phyloP scores from a whole-genome alignment of 352 stramenopile species.

The Hyaloperonospora arabidopsidis region DNA sequence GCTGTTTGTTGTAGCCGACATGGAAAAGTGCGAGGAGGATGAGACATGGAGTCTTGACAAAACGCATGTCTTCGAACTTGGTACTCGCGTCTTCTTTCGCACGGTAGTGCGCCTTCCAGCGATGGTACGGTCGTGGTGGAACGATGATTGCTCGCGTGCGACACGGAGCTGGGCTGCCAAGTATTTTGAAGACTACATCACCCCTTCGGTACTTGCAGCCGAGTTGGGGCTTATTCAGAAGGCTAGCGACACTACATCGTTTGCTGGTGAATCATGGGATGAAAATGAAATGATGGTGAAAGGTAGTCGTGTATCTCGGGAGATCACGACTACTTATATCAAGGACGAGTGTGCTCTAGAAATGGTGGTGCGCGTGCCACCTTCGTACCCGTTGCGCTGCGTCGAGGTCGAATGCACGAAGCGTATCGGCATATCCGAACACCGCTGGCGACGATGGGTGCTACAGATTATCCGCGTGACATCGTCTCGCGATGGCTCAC shows the following conservation, averaged over 20 bases:
- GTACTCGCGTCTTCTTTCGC: conserved; percentile 68
- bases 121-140: conserved; percentile 87
- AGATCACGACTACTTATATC: conserved; percentile 89
- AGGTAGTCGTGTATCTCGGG: conserved; percentile 75
- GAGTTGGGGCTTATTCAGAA: conserved; percentile 76
- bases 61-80: conserved; percentile 40
- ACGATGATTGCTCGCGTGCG: conserved; percentile 78
- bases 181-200: conserved; percentile 86
- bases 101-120: conserved; percentile 75
- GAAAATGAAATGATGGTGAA: conserved; percentile 81
- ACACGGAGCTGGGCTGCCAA: conserved; percentile 78
- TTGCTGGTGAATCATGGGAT: conserved; percentile 43
- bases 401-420: conserved; percentile 89
- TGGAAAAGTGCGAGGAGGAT: conserved; percentile 27
- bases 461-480: conserved; percentile 90
- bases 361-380: conserved; percentile 85
- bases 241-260: conserved; percentile 31
- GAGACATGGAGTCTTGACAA: conserved; percentile 34
- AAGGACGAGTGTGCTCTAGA: conserved; percentile 89
- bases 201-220: conserved; percentile 61
- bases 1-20: conserved; percentile 38
- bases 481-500: conserved; percentile 80
- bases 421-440: conserved; percentile 85
- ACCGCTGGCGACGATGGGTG: conserved; percentile 88
- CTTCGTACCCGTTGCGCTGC: conserved; percentile 83